Base-by-base conservation (phyloP, 2,329 filamentous ascomycete genomes). In the Fusarium nelsonii region DNA sequence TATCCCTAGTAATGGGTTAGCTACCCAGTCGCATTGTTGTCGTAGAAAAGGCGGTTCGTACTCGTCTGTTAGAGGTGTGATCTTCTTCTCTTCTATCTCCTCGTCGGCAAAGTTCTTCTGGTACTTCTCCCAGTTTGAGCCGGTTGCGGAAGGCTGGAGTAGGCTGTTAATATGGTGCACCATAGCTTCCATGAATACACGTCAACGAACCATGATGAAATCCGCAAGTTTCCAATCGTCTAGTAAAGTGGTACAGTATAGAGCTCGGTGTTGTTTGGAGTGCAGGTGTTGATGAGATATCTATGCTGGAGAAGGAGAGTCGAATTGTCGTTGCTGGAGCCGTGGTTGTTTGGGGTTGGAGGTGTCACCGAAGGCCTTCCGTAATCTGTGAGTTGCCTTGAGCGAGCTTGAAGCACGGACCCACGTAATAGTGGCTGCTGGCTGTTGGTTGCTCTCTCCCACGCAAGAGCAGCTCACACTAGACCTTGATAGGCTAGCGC, bases 31-130 rank as follows among this genome's bases (percentile, higher is more conserved):
- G 41, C 45, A 40, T 34, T 28, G 14, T 48, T 15, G 18, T 55
- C 20, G 33, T 37, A 11, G 15, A 39, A 10, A 36, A 41, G 46
- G 46, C 28, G n/a, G 37, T 36, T 84, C 92, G 72, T 87, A 97
- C 95, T 98, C 96, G 84, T 98, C 96, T 74, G 94, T 92, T 68
- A 99, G 85, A 72, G 96, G 96, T 64, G 94, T 95, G 79, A 99
- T 99, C 89, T 99, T 99, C 91, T 99, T 99, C 88, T 99, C 96
- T 80, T 97, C 94, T 81, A 94, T 86, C 81, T 98, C 96, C 76
- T 99, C 96, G 78, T 99, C 96, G 78, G 91, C 95, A 79, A 93
- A 99, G 79, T 91, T 94, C 88, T 98, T 97, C 84, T 92, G 89
- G 87, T 97, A 98, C 86, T 98, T 98, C 88, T 99, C 96, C 96